phyloP scores from a whole-genome alignment of 2,329 filamentous ascomycete genomes.

The Neonectria sp. region DNA sequence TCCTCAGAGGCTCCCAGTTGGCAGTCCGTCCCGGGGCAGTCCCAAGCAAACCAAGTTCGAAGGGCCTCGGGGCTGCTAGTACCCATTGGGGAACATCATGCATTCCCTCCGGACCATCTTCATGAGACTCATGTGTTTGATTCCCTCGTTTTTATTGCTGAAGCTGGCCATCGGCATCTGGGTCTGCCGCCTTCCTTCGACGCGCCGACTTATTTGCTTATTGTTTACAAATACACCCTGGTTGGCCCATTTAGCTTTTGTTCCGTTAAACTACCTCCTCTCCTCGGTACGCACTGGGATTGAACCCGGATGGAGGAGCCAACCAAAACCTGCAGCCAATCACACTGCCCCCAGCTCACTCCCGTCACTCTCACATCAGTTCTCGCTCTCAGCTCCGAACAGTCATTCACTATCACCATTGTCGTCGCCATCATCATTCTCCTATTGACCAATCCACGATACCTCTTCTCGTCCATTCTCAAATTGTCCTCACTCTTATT shows the following conservation, averaged over 20 bases:
- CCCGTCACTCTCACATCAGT: neutral
- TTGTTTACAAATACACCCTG: neutral
- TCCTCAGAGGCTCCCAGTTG: conserved; percentile 36
- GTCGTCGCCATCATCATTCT: neutral
- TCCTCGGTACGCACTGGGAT: neutral
- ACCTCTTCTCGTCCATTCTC: neutral
- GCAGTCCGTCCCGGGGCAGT: conserved; percentile 26
- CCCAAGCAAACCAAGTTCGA: too few species aligned
- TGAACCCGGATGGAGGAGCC: neutral
- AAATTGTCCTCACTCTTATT: neutral
- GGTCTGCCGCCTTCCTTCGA: neutral
- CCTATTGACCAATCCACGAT: neutral
- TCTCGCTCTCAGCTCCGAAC: neutral
- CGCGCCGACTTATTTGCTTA: neutral
- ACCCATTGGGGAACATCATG: neutral
- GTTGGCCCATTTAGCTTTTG: neutral
- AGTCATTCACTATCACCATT: neutral
- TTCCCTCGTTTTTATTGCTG: neutral
- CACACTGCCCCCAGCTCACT: neutral
- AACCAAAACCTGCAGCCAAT: neutral
- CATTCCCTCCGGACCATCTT: neutral
- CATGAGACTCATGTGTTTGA: neutral
- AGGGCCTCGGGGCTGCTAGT: neutral
- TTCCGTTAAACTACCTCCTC: neutral
- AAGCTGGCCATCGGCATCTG: neutral